Evolutionary conservation across 176 grass and related monocot species (phyloP).

Genomic region (Phoenix dactylifera): DNA sequence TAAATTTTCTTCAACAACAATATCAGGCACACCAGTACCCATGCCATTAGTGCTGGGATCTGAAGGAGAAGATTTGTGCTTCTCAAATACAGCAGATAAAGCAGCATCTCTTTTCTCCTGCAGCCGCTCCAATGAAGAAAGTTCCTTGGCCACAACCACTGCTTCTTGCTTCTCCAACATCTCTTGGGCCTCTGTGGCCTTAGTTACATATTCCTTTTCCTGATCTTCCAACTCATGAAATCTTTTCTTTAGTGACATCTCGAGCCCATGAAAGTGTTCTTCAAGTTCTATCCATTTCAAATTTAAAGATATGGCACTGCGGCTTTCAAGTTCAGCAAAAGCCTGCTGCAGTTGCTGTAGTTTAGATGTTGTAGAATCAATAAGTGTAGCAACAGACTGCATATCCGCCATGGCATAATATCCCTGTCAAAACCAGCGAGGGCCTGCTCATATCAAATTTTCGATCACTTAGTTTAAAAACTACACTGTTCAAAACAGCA

Average conservation of each 20-base stretch:
- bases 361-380: constrained; percentile 76
- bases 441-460: no score
- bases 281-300: constrained; percentile 97
- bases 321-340: constrained; percentile 77
- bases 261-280: constrained; percentile 81
- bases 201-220: constrained; percentile 56
- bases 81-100: constrained; percentile 59
- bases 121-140: constrained; percentile 56
- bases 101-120: constrained; percentile 70
- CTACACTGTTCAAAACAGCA: no score
- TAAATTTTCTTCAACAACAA: background rate
- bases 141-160: constrained; percentile 67
- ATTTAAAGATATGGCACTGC: constrained; percentile 55
- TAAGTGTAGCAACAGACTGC: constrained; percentile 53
- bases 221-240: constrained; percentile 63
- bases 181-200: constrained; percentile 31
- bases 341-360: constrained; percentile 71
- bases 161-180: constrained; percentile 61
- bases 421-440: background rate
- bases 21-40: constrained; percentile 5
- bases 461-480: no score
- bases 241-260: constrained; percentile 61
- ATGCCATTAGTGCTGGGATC: constrained; percentile 6
- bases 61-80: constrained; percentile 26
- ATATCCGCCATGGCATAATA: constrained; percentile 35